Evolutionary conservation across 805 yeast genomes (phyloP).

Genomic region (Ogataea trehalophila): DNA sequence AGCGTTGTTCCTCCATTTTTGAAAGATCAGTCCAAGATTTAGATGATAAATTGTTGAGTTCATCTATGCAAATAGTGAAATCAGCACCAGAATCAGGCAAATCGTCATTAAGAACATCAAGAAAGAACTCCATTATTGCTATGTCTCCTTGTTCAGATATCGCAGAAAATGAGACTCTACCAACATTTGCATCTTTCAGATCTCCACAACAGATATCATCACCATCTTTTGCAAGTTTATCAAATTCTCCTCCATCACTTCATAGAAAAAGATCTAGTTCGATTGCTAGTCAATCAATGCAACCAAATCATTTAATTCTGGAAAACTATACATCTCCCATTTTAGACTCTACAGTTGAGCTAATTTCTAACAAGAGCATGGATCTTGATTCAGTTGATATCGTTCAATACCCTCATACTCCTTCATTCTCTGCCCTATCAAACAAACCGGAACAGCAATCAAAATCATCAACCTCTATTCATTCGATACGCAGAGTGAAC

Average conservation of each 20-base stretch:
- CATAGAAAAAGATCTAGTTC: neutral
- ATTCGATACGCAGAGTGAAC: neutral
- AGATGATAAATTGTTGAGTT: neutral
- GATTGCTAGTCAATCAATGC: conserved; percentile 3
- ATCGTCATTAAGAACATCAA: neutral
- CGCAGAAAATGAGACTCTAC: neutral
- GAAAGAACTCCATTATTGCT: conserved; percentile 1
- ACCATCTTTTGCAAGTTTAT: neutral
- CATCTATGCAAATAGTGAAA: neutral
- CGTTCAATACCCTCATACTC: conserved; percentile 35
- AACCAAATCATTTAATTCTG: conserved; percentile 30
- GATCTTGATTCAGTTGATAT: conserved; percentile 69
- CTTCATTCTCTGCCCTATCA: conserved; percentile 2
- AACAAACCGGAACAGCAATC: neutral
- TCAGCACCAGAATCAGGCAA: neutral
- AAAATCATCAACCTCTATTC: neutral
- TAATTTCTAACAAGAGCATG: conserved; percentile 50
- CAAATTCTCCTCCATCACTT: neutral
- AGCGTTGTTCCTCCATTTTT: conserved; percentile 1
- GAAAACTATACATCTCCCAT: conserved; percentile 80
- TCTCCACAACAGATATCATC: neutral
- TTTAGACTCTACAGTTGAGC: conserved; percentile 68
- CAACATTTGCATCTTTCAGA: neutral
- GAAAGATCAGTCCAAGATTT: conserved; percentile 6
- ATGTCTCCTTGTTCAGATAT: neutral